Conservation (phyloP, 257 asterid genomes). For the Plantago elongata region DNA sequence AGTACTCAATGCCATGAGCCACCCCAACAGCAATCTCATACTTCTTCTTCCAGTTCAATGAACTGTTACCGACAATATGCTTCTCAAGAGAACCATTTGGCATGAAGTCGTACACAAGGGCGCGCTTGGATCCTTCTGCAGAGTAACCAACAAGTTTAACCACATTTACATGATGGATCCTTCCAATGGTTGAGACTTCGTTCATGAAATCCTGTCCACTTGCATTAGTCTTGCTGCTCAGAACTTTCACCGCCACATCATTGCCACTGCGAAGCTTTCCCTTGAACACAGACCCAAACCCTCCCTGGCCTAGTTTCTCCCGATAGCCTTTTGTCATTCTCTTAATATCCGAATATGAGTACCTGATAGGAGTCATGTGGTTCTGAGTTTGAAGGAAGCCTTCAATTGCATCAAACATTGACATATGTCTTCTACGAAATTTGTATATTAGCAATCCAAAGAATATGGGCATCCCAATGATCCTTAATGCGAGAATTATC, state of each 20-base stretch:
- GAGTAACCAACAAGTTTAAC: slow-evolving; percentile 30
- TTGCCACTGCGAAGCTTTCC: slow-evolving; percentile 30
- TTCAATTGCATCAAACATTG: slow-evolving; percentile 22
- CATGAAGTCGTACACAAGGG: slow-evolving; percentile 34
- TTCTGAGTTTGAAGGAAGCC: slow-evolving; percentile 20
- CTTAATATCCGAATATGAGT: slow-evolving; percentile 26
- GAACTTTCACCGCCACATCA: slow-evolving; percentile 28
- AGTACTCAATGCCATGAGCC: slow-evolving; percentile 27
- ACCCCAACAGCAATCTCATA: slow-evolving; percentile 29
- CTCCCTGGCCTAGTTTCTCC: slow-evolving; percentile 34
- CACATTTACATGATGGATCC: slow-evolving; percentile 35
- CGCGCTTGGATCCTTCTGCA: slow-evolving; percentile 20
- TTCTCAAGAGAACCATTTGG: slow-evolving; percentile 36
- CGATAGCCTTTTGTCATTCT: slow-evolving; percentile 24
- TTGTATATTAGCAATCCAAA: slow-evolving; percentile 21
- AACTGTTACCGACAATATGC: not conserved
- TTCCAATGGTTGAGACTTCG: slow-evolving; percentile 35
- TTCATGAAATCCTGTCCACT: slow-evolving; percentile 34
- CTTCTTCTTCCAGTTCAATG: slow-evolving; percentile 23
- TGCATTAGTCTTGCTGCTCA: slow-evolving; percentile 13
- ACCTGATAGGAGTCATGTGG: slow-evolving; percentile 30
- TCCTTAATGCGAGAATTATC: not conserved
- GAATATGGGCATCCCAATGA: slow-evolving; percentile 19
- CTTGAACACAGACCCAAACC: slow-evolving; percentile 30
- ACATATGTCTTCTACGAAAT: slow-evolving; percentile 22